Evolutionary conservation across 768 basidiomycete species (phyloP), one percentile per base, ranked within the genome.

Genomic region (Amanita pallidorosea): DNA sequence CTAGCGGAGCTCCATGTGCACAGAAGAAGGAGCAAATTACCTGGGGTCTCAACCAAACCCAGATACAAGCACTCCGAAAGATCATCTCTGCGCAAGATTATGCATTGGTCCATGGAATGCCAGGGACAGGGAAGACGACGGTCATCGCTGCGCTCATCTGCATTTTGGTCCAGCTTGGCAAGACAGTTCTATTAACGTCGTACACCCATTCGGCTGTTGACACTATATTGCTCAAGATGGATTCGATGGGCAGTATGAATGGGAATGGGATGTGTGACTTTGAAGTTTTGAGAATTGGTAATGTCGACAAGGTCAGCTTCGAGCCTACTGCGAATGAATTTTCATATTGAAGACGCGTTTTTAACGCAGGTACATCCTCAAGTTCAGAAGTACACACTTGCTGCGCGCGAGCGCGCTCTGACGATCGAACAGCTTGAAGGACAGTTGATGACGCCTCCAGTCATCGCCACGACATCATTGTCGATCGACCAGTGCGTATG

Each of bases 191-290:
- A 22, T 66, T 98, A 54, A 88, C 88, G 6, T 89, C 88, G 41
- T 96, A 97, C 63, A 99, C 96, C 2, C 96, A 99, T 70, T 96
- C 94, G 12, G 95, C 96, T 0, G 96, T 99, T 42, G 96, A 99
- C 58, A 97, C 85, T n/a, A 95, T 98, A 60, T 60, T 99, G 60
- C 68, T 85, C 60, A 97, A 96, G 65, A 65, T 97, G 52, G 75
- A 76, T 52, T 66, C 48, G 45, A 43, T 42, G 23, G 53, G 53
- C 6, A 56, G 33, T 12, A 51, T 51, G 20, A 49, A 35, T 27
- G 59, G 56, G 35, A 54, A 62, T 2, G 48, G 41, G 17, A 34
- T 34, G 49, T 51, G 49, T 17, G 83, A 83, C 33, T 85, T 90
- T 61, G 69, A 74, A 17, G 85, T 98, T 41, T 63, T 99, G 57